A percentile compares a stretch with the other conserved stretches of the same genome.
These are phyloP conservation scores for Tinospora cordifolia DNA, from an alignment of 164 flowering plant species.

Conservation along the genomic window DNA sequence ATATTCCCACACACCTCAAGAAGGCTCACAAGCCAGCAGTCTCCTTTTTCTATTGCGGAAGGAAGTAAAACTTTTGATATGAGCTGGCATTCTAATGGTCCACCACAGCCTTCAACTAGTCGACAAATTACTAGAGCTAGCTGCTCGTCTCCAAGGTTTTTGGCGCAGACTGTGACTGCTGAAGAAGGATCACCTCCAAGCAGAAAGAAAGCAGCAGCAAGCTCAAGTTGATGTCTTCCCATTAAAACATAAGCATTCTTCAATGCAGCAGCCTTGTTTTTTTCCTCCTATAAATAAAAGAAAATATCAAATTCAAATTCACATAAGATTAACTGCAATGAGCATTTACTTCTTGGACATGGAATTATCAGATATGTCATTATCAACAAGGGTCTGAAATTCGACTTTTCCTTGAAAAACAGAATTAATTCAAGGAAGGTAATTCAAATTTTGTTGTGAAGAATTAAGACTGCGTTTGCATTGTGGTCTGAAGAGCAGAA, in stretches of 20 bases:
- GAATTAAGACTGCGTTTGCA: too few relatives aligned
- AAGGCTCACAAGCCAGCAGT: conserved; percentile 77
- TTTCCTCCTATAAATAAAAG: conserved; percentile 57
- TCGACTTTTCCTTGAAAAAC: too few relatives aligned
- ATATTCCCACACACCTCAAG: conserved; percentile 48
- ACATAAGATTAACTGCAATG: background rate
- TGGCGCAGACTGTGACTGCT: conserved; percentile 78
- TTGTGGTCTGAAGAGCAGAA: too few relatives aligned
- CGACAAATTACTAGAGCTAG: conserved; percentile 93
- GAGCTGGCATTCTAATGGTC: conserved; percentile 53
- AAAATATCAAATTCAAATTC: conserved; percentile 8
- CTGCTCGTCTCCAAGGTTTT: conserved; percentile 88
- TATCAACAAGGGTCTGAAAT: too few relatives aligned
- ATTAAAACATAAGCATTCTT: conserved; percentile 96
- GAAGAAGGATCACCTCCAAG: conserved; percentile 93
- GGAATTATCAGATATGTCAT: too few relatives aligned
- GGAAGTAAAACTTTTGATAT: conserved; percentile 71
- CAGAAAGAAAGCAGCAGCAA: conserved; percentile 87
- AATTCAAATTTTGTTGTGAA: too few relatives aligned
- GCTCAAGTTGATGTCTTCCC: conserved; percentile 94
- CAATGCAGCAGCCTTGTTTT: conserved; percentile 88
- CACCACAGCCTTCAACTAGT: conserved; percentile 73
- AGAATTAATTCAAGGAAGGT: too few relatives aligned
- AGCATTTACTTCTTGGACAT: background rate
- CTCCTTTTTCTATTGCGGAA: conserved; percentile 63